phyloP scores from a whole-genome alignment of 2,329 filamentous ascomycete species.

The Nemania serpens region DNA sequence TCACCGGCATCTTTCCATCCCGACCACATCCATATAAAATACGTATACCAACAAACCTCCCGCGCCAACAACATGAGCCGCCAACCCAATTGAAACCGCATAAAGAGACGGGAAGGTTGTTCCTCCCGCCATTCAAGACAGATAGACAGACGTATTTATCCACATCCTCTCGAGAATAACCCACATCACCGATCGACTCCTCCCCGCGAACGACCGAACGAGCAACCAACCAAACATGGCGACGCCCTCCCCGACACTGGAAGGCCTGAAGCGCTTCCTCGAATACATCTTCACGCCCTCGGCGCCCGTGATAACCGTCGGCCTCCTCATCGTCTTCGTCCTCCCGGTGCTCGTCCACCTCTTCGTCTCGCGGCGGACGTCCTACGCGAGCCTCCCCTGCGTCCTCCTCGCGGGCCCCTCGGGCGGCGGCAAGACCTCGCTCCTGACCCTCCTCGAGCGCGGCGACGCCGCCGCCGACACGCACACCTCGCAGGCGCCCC shows the following conservation, averaged over 20 bases:
- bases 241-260: conserved; percentile 33
- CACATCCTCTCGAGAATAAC: too few relatives aligned
- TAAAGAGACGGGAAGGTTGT: background rate
- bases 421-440: conserved; percentile 83
- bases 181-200: too few relatives aligned
- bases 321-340: conserved; percentile 70
- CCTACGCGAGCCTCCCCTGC: conserved; percentile 71
- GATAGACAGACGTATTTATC: too few relatives aligned
- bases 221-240: too few relatives aligned
- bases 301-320: conserved; percentile 65
- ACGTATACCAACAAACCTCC: background rate
- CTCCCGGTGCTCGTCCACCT: conserved; percentile 79
- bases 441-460: conserved; percentile 75
- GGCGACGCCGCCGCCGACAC: conserved; percentile 53
- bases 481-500: conserved; percentile 59
- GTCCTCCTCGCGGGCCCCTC: conserved; percentile 82
- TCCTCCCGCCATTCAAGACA: background rate
- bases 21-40: too few relatives aligned
- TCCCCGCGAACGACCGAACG: too few relatives aligned
- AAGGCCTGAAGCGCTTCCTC: conserved; percentile 47
- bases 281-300: conserved; percentile 65
- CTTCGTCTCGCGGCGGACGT: conserved; percentile 69
- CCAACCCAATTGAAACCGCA: background rate
- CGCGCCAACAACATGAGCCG: conserved; percentile 5
- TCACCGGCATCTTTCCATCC: background rate